Evolutionary conservation across 495 filamentous ascomycete species (phyloP), one percentile per base, ranked within the genome.

Genomic region (Penicillium coprophilum): DNA sequence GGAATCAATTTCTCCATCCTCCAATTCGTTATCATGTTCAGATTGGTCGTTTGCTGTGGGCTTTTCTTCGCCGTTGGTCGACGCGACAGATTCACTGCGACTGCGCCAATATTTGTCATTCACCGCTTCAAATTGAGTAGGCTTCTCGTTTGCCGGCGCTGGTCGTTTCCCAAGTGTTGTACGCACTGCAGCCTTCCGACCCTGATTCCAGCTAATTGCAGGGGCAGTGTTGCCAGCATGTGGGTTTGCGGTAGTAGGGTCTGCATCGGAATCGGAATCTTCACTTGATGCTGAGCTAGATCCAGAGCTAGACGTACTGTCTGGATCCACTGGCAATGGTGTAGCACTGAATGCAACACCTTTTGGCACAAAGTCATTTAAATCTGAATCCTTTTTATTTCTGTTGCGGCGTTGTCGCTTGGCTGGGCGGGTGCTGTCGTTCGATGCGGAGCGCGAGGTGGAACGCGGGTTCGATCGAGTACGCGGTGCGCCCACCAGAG

Each of bases 181-280:
- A 15, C 74, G 63, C 24, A 76, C 69, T 2, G 69, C 63, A 31
- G 58, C 62, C 46, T 71, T 73, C 32, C 57, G 70, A 12, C 65
- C 68, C 45, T 73, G 68, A 47, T 78, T 78, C 75, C 75, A 78
- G 51, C 70, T 78, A 19, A 70, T 63, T 1, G 67, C 67, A 8
- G 68, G 66, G 40, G 69, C 66, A 9, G 68, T 71, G 41, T 41
- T 67, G 36, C 62, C 65, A 3, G 50, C 62, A 38, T 69, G 63
- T 32, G 61, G 63, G 49, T 68, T 70, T 41, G 40, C 56, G 19
- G 44, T 50, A 13, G 46, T 36, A 43, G 41, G 62, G n/a, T 57
- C 39, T 2, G 34, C 24, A 34, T 62, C 57, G 27, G 61, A 61
- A 41, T 66, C 60, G 34, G 49, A 49, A 27, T 56, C 58, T 10